These are phyloP conservation scores for Setaria italica DNA, from an alignment of 202 grass and related monocot genomes.

Conservation along the genomic window DNA sequence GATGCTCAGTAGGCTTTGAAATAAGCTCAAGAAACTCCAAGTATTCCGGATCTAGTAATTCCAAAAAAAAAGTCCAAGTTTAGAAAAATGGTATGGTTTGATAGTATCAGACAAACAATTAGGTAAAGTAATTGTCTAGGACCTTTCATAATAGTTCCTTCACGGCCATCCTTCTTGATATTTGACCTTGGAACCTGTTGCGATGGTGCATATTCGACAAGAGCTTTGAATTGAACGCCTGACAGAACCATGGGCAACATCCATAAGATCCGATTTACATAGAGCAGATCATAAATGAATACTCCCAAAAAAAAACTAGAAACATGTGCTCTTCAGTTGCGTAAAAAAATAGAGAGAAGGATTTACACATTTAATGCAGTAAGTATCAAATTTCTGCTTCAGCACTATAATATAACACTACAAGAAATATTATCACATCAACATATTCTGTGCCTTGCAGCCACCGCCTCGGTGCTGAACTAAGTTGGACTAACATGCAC, in stretches of 20 bases:
- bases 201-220: conserved; percentile 93
- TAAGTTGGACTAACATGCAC: conserved; percentile 24
- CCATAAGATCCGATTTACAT: conserved; percentile 32
- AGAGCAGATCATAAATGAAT: conserved; percentile 28
- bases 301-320: not conserved
- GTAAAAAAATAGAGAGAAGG: not conserved
- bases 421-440: conserved; percentile 7
- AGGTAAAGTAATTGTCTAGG: conserved; percentile 24
- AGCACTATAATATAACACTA: not conserved
- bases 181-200: conserved; percentile 76
- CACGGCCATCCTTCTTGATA: conserved; percentile 90
- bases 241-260: conserved; percentile 42
- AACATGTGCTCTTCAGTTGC: not conserved
- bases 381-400: conserved; percentile 5
- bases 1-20: conserved; percentile 84
- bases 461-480: not conserved
- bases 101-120: conserved; percentile 13
- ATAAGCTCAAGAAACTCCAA: conserved; percentile 93
- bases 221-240: conserved; percentile 97
- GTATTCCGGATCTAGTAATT: conserved; percentile 83
- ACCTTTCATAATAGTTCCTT: conserved; percentile 92
- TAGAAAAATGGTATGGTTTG: conserved; percentile 33
- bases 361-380: not conserved
- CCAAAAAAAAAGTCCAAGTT: conserved; percentile 32
- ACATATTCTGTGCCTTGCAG: conserved; percentile 28